phyloP scores from a whole-genome alignment of 2,329 filamentous ascomycete species.

The Diaporthe longicolla region DNA sequence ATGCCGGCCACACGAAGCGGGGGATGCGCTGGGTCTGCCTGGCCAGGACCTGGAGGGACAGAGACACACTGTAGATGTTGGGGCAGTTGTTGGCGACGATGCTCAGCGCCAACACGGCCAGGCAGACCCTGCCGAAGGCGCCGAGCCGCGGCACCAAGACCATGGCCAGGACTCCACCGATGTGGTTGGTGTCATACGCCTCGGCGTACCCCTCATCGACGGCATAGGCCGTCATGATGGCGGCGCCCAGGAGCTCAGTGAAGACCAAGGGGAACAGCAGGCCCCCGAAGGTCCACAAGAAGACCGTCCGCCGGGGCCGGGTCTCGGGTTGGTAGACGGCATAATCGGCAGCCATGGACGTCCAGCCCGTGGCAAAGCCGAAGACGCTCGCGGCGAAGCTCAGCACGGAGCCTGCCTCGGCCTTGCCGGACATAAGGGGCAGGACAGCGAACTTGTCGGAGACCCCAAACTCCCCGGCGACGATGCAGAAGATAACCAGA shows the following conservation, averaged over 20 bases:
- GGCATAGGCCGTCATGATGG: slow-evolving; percentile 75
- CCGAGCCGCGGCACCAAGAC: slow-evolving; percentile 75
- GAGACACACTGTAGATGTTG: slow-evolving; percentile 78
- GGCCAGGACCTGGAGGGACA: slow-evolving; percentile 76
- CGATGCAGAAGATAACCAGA: slow-evolving; percentile 80
- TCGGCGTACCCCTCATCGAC: slow-evolving; percentile 66
- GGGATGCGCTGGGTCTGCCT: slow-evolving; percentile 72
- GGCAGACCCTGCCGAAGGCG: slow-evolving; percentile 79
- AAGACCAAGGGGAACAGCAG: slow-evolving; percentile 81
- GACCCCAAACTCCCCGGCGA: slow-evolving; percentile 77
- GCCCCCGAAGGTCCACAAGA: slow-evolving; percentile 77
- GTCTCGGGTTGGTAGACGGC: slow-evolving; percentile 81
- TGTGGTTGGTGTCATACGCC: slow-evolving; percentile 59
- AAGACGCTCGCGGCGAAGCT: slow-evolving; percentile 77
- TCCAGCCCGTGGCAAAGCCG: slow-evolving; percentile 81
- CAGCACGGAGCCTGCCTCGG: slow-evolving; percentile 73
- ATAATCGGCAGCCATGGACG: slow-evolving; percentile 82
- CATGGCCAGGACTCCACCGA: slow-evolving; percentile 77
- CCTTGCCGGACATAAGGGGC: slow-evolving; percentile 70
- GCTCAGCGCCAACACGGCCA: slow-evolving; percentile 75
- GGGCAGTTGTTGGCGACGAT: slow-evolving; percentile 81
- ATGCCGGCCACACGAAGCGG: slow-evolving; percentile 76
- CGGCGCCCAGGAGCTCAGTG: slow-evolving; percentile 80
- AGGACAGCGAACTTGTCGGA: slow-evolving; percentile 73
- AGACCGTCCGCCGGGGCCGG: slow-evolving; percentile 73